Evolutionary conservation across 345 rosid species (phyloP).

Genomic region (Ricinus communis): DNA sequence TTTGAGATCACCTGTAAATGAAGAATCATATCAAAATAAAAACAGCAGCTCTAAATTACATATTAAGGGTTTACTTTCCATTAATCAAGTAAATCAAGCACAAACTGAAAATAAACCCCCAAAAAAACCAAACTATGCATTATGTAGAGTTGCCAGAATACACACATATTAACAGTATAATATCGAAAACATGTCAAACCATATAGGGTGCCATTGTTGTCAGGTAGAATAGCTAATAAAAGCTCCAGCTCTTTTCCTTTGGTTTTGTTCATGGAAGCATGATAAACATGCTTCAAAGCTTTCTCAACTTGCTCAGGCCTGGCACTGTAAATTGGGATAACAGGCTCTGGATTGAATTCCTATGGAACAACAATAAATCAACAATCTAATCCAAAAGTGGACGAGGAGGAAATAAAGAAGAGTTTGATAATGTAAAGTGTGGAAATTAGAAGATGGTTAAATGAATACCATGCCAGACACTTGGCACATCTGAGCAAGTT

Average conservation of each 20-base stretch:
- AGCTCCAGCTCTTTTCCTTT: conserved; percentile 98
- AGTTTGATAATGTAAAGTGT: not conserved
- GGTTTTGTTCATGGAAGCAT: conserved; percentile 74
- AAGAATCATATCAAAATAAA: conserved; percentile 8
- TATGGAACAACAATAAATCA: conserved; percentile 24
- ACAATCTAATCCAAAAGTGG: not conserved
- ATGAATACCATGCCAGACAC: conserved; percentile 93
- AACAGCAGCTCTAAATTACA: not conserved
- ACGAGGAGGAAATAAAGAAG: not conserved
- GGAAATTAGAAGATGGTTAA: not conserved
- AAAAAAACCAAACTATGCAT: no score
- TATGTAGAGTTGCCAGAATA: no score
- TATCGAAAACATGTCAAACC: conserved; percentile 46
- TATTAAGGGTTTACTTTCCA: not conserved
- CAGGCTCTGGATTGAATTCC: conserved; percentile 94
- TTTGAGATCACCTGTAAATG: conserved; percentile 80
- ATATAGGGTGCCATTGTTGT: conserved; percentile 92
- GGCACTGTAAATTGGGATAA: conserved; percentile 81
- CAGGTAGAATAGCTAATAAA: conserved; percentile 84
- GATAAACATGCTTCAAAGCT: conserved; percentile 88
- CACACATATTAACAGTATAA: not conserved
- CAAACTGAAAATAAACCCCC: no score
- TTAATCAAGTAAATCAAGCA: not conserved
- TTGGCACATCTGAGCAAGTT: conserved; percentile 96
- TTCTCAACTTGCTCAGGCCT: conserved; percentile 98